Evolutionary conservation across 2,329 filamentous ascomycete genomes (phyloP).

Genomic region (Colletotrichum lini): DNA sequence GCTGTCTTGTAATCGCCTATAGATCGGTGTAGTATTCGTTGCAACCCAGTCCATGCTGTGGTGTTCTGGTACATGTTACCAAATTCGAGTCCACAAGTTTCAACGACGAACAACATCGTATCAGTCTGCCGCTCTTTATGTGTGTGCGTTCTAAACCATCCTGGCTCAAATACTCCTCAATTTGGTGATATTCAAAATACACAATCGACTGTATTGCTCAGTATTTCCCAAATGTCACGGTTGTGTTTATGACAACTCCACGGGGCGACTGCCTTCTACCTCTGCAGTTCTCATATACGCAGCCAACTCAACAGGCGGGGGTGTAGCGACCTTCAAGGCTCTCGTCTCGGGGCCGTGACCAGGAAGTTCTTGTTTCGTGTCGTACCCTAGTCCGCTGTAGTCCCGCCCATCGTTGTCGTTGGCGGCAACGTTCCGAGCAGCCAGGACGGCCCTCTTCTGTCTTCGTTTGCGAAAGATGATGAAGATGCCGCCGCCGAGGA

Average conservation of each 20-base stretch:
- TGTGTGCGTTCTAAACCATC: too few species aligned
- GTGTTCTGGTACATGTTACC: background rate
- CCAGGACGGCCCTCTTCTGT: background rate
- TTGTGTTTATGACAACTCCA: conserved; percentile 5
- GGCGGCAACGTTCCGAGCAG: background rate
- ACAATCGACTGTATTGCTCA: background rate
- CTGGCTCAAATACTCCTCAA: too few species aligned
- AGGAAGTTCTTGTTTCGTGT: conserved; percentile 24
- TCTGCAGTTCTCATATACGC: conserved; percentile 2
- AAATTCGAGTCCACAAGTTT: too few species aligned
- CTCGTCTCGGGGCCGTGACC: background rate
- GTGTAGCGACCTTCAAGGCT: background rate
- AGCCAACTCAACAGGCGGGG: conserved; percentile 24
- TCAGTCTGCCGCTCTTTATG: too few species aligned
- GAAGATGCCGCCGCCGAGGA: background rate
- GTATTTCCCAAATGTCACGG: background rate
- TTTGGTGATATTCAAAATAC: too few species aligned
- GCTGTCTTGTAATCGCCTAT: background rate
- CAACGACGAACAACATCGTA: too few species aligned
- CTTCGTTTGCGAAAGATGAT: conserved; percentile 10
- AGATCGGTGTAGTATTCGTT: background rate
- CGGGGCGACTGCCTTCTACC: conserved; percentile 11
- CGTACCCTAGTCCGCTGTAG: conserved; percentile 11
- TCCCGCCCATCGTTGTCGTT: background rate
- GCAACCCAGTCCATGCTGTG: background rate